These are phyloP conservation scores for Solanum corneliomulleri DNA, from an alignment of 257 asterid genomes.

Conservation along the genomic window DNA sequence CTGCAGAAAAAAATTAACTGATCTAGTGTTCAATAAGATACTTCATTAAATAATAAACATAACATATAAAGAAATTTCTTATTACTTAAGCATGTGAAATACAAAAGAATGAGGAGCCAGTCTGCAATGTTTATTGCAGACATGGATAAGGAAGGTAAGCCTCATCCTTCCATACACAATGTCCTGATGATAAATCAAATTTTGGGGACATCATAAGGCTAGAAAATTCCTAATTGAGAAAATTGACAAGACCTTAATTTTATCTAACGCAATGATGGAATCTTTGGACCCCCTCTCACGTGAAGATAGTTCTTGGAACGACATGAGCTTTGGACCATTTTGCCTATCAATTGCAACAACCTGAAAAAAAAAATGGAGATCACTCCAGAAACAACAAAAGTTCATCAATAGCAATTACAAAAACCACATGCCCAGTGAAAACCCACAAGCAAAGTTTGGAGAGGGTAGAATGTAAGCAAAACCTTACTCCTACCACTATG, in stretches of 20 bases:
- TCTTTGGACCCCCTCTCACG: slow-evolving; percentile 91
- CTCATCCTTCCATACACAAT: not conserved
- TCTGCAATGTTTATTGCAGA: not conserved
- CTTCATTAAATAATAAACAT: not conserved
- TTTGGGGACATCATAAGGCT: not conserved
- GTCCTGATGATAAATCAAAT: not conserved
- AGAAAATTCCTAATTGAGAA: not conserved
- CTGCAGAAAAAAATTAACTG: not conserved
- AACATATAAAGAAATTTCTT: not conserved
- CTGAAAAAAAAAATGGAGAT: slow-evolving; percentile 27
- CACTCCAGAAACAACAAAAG: not conserved
- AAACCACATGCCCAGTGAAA: not conserved
- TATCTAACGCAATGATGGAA: slow-evolving; percentile 49
- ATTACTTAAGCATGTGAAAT: not conserved
- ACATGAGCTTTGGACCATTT: slow-evolving; percentile 61
- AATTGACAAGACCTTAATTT: slow-evolving; percentile 52
- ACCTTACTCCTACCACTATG: not conserved
- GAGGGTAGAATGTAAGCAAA: not conserved
- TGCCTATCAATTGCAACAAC: slow-evolving; percentile 80
- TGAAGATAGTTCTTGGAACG: slow-evolving; percentile 88
- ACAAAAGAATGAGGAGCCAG: not conserved
- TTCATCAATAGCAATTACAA: not conserved
- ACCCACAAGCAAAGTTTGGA: not conserved
- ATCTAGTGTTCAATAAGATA: not conserved
- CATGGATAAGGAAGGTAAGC: not conserved